Percentiles rank a stretch among this genome's conserved stretches.
Evolutionary conservation across 106 monocot species (phyloP).

Genomic region (Phalaenopsis aphrodite): DNA sequence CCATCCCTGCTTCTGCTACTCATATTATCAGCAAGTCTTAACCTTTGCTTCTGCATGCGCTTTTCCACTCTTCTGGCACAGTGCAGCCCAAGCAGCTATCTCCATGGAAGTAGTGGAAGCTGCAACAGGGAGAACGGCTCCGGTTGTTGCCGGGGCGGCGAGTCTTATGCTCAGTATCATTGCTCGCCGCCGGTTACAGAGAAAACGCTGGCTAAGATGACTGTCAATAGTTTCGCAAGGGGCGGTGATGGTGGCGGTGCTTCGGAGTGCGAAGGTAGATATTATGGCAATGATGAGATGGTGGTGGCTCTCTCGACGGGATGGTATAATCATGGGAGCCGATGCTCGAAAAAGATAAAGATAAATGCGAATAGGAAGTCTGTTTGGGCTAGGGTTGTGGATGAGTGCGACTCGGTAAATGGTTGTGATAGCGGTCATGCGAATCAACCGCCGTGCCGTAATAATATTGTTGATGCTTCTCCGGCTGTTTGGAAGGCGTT

Average conservation of each 20-base stretch:
- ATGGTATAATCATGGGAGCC: slow-evolving; percentile 28
- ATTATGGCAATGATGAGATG: slow-evolving; percentile 22
- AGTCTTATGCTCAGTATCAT: slow-evolving; percentile 21
- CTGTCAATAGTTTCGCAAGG: slow-evolving; percentile 23
- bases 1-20: background rate
- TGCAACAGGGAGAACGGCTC: slow-evolving; percentile 22
- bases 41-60: background rate
- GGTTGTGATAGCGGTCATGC: slow-evolving; percentile 34
- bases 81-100: slow-evolving; percentile 12
- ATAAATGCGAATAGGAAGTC: slow-evolving; percentile 30
- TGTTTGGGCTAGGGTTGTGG: slow-evolving; percentile 30
- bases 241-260: slow-evolving; percentile 30
- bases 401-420: slow-evolving; percentile 35
- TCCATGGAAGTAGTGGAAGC: slow-evolving; percentile 5
- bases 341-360: slow-evolving; percentile 18
- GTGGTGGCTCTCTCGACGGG: slow-evolving; percentile 29
- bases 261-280: slow-evolving; percentile 27
- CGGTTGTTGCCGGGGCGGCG: slow-evolving; percentile 13
- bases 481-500: slow-evolving; percentile 31
- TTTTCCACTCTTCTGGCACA: background rate
- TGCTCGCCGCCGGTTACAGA: slow-evolving; percentile 32
- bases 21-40: background rate
- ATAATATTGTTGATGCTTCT: slow-evolving; percentile 29
- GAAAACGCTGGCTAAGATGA: slow-evolving; percentile 13
- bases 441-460: slow-evolving; percentile 25